Evolutionary conservation across 129 eudicot species (phyloP).

Genomic region (Lonicera japonica): DNA sequence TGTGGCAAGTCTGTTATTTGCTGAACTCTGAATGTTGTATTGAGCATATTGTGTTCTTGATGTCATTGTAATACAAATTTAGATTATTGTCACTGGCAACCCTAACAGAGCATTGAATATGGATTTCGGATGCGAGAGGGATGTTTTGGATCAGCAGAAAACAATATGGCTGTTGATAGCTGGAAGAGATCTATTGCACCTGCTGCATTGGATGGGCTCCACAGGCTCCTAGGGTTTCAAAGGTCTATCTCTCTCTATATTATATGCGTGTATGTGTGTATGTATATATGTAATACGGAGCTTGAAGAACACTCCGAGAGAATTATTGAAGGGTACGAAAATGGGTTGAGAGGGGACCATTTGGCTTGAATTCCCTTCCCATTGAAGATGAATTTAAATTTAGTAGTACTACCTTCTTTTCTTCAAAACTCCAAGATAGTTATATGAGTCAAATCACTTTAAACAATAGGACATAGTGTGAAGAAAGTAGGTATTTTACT

Average conservation of each 20-base stretch:
- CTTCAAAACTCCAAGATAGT: no score
- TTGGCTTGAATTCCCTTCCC: not conserved
- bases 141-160: not conserved
- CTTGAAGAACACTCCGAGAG: not conserved
- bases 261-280: not conserved
- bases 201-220: constrained; percentile 6
- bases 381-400: not conserved
- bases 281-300: not conserved
- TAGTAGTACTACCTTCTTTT: not conserved
- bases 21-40: not conserved
- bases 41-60: constrained; percentile 3
- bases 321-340: not conserved
- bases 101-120: constrained; percentile 10
- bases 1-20: not conserved
- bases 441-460: no score
- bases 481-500: no score
- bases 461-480: no score
- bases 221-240: constrained; percentile 13
- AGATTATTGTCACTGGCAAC: constrained; percentile 1
- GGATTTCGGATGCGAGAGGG: constrained; percentile 8
- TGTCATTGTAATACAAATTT: constrained; percentile 5
- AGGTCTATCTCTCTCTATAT: constrained; percentile 8
- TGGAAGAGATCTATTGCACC: constrained; percentile 9
- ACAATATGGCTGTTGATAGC: constrained; percentile 7
- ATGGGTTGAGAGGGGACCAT: constrained; percentile 8